Evolutionary conservation across 805 yeast genomes (phyloP).

Genomic region (Pichia phayaonensis): DNA sequence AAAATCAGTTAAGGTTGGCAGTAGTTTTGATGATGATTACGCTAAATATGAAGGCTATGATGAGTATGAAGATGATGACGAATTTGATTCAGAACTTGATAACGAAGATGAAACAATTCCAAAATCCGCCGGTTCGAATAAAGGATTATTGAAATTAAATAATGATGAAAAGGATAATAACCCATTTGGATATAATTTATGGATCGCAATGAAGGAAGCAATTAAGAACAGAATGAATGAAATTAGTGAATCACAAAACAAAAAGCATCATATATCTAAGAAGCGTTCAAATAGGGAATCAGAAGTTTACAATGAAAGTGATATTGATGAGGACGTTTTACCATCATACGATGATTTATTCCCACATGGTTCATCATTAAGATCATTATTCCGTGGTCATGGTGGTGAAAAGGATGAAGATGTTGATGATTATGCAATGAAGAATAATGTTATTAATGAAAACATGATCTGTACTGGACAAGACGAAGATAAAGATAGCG

Average conservation of each 20-base stretch:
- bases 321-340: conserved; percentile 37
- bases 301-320: conserved; percentile 14
- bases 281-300: neutral
- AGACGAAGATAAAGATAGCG: neutral
- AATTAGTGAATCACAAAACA: conserved; percentile 1
- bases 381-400: conserved; percentile 23
- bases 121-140: neutral
- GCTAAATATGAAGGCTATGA: conserved; percentile 8
- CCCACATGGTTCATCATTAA: conserved; percentile 39
- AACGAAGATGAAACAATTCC: neutral
- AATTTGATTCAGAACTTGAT: conserved; percentile 10
- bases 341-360: conserved; percentile 73
- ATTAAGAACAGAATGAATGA: conserved; percentile 13
- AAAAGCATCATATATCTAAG: neutral
- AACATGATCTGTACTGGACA: neutral
- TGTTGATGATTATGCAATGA: neutral
- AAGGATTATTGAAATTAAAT: neutral
- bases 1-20: neutral
- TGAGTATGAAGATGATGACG: conserved; percentile 8
- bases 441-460: neutral
- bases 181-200: conserved; percentile 21
- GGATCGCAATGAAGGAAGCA: conserved; percentile 28
- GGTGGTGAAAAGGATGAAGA: conserved; percentile 11
- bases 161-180: conserved; percentile 8
- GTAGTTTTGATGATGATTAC: neutral